Evolutionary conservation across 1,139 yeast species (phyloP).

Genomic region (Saccharomyces hybrid): DNA sequence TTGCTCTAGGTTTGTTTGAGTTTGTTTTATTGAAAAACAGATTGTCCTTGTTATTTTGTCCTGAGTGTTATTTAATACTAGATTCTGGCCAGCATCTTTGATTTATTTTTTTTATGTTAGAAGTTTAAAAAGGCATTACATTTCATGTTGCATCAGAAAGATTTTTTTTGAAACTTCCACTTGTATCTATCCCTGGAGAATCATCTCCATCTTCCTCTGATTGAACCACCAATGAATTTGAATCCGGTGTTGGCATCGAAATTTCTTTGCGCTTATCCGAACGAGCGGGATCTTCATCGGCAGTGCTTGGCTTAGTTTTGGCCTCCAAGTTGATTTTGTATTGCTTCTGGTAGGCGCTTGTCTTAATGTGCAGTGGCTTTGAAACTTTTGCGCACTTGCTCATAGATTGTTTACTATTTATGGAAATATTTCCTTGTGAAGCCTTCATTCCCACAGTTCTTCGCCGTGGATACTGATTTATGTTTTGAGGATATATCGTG

Average conservation of each 20-base stretch:
- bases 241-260: constrained; percentile 15
- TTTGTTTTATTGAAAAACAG: neutral
- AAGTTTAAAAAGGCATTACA: neutral
- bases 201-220: constrained; percentile 1
- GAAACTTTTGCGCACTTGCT: neutral
- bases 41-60: neutral
- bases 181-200: neutral
- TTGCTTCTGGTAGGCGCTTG: constrained; percentile 4
- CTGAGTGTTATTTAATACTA: neutral
- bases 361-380: constrained; percentile 3
- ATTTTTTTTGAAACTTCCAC: neutral
- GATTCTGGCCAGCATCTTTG: neutral
- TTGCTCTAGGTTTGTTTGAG: neutral
- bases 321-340: constrained; percentile 1
- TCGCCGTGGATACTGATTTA: neutral
- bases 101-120: neutral
- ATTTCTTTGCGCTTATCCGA: constrained; percentile 3
- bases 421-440: neutral
- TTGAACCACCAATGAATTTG: constrained; percentile 8
- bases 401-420: neutral
- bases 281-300: constrained; percentile 2
- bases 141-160: neutral
- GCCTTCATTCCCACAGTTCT: neutral
- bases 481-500: neutral
- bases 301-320: constrained; percentile 2